Evolutionary conservation across 2,329 filamentous ascomycete genomes (phyloP), one percentile per base, ranked within the genome.

Genomic region (Ceratocystis harringtonii): DNA sequence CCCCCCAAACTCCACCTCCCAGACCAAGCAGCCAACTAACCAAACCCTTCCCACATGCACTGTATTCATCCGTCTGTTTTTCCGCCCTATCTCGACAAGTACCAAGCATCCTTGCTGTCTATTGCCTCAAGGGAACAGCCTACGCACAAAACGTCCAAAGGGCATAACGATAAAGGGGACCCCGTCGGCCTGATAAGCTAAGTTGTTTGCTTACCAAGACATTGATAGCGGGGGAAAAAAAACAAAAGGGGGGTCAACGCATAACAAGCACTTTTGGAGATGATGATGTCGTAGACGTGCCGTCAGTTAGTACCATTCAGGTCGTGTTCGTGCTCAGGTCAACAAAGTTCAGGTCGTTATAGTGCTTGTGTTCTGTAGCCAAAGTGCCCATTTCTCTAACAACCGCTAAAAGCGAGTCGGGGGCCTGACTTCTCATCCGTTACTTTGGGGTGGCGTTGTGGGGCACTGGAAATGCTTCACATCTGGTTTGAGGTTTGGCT

Each of bases 71-170:
- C 55, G 55, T 36, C 8, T 58, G 28, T 32, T 58, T 57, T 32
- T 58, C 55, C 19, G 55, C 55, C 55, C 55, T 58, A 58, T 58
- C 55, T 58, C 55, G 12, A 58, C 55, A 58, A 58, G 28, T 58
- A 19, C 55, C 55, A 28, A 58, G 55, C 25, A 58, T 58, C 55
- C 55, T 36, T 58, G 28, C 55, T 12, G 30, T 30, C 15, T n/a
- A 8, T 28, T 36, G 55, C 17, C 17, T 28, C 25, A 32, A 57
- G 15, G 28, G 12, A 32, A 32, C 52, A 22, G 50, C 19, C 10
- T 2, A 25, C 10, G 25, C 5, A 57, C 28, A 22, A 12, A 57
- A 8, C 28, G 22, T 30, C 22, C 17, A 1, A 57, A 30, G 17
- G 7, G 17, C 15, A 30, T 3, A 6, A 19, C 22, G 32, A 17